Conservation (phyloP, 2,329 filamentous ascomycete genomes). For the Penicillium corylophilum region DNA sequence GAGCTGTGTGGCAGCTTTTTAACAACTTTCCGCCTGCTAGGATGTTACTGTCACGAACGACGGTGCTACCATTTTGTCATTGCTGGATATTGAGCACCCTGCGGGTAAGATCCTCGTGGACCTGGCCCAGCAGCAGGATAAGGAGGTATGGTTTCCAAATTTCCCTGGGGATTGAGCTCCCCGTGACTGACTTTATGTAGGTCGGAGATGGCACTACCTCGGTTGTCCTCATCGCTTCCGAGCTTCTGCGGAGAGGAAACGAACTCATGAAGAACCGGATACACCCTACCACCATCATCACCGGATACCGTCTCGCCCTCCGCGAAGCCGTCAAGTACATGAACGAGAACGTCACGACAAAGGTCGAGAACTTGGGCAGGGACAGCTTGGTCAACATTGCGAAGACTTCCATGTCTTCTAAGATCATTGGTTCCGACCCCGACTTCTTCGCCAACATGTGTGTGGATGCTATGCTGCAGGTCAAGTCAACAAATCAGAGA, state of each 20-base stretch:
- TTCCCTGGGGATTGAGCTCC: slow-evolving; percentile 3
- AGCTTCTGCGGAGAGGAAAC: slow-evolving; percentile 89
- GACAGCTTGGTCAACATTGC: slow-evolving; percentile 93
- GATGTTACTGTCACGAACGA: slow-evolving; percentile 99
- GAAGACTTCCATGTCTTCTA: slow-evolving; percentile 98
- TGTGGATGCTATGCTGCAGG: slow-evolving; percentile 91
- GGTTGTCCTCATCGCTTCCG: slow-evolving; percentile 93
- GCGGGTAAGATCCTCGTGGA: slow-evolving; percentile 98
- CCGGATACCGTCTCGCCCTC: slow-evolving; percentile 90
- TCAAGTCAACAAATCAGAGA: slow-evolving; percentile 89
- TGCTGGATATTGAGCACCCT: slow-evolving; percentile 96
- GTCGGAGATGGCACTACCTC: slow-evolving; percentile 98
- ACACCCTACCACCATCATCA: slow-evolving; percentile 99
- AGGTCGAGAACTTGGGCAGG: slow-evolving; percentile 85
- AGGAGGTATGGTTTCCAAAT: slow-evolving; percentile 60
- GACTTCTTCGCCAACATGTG: slow-evolving; percentile 98
- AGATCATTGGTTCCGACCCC: slow-evolving; percentile 93
- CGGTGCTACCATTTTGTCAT: slow-evolving; percentile 90
- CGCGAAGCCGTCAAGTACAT: slow-evolving; percentile 98
- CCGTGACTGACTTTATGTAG: slow-evolving; percentile 27
- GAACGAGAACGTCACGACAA: slow-evolving; percentile 96
- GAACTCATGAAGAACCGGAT: slow-evolving; percentile 99
- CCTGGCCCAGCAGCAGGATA: slow-evolving; percentile 96
- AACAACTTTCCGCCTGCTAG: slow-evolving; percentile 45
- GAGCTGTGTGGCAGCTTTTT: slow-evolving; percentile 17